Percentiles rank a stretch among this genome's conserved stretches.
Evolutionary conservation across 2,329 filamentous ascomycete genomes (phyloP).

Genomic region (Pyricularia pennisetigena): DNA sequence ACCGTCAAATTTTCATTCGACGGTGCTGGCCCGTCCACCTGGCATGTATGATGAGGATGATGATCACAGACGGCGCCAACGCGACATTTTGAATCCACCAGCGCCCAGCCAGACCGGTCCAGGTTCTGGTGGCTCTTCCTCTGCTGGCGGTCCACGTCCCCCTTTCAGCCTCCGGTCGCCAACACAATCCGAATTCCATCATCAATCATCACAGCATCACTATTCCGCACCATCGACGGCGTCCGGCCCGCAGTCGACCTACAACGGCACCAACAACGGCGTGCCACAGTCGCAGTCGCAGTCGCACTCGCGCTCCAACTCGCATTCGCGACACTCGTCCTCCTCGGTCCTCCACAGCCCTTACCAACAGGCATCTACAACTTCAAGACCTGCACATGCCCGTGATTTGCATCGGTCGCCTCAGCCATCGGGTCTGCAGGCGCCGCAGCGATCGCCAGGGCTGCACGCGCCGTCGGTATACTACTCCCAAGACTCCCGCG

Average conservation of each 20-base stretch:
- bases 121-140: not conserved
- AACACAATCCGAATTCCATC: conserved; percentile 30
- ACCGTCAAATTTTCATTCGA: conserved; percentile 35
- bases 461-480: conserved; percentile 13
- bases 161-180: conserved; percentile 41
- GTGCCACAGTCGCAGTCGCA: not conserved
- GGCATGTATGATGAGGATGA: conserved; percentile 25
- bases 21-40: conserved; percentile 35
- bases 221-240: conserved; percentile 16
- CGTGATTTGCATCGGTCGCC: not conserved
- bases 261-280: conserved; percentile 15
- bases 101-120: conserved; percentile 5
- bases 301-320: conserved; percentile 15
- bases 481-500: conserved; percentile 5
- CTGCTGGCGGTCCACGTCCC: conserved; percentile 17
- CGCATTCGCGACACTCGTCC: conserved; percentile 11
- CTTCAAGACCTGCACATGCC: not conserved
- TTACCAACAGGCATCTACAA: not conserved
- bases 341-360: conserved; percentile 5
- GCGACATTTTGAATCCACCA: conserved; percentile 35
- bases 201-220: conserved; percentile 13
- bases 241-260: conserved; percentile 19
- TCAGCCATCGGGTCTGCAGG: conserved; percentile 14
- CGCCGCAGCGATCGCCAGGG: conserved; percentile 11
- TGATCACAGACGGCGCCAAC: conserved; percentile 26